Evolutionary conservation across 768 basidiomycete species (phyloP), one percentile per base, ranked within the genome.

Genomic region (Tylopilus subfusipes): DNA sequence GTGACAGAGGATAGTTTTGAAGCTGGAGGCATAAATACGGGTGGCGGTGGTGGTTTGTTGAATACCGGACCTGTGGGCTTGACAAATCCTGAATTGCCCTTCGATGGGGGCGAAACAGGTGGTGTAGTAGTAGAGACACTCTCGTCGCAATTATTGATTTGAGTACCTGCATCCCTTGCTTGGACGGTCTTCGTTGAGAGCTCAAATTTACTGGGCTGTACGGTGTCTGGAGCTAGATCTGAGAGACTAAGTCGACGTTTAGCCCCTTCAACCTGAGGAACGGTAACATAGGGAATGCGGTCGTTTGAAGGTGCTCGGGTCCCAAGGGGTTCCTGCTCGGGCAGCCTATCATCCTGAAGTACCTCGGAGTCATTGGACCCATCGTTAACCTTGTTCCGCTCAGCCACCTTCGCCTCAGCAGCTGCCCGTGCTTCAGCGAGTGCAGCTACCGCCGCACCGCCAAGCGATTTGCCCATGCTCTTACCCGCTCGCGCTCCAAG

Each of bases 371-470:
- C 60, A 8, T 40, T 39, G 18, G 50, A 45, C 2, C 47, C 53
- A 27, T 75, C 75, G 42, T 81, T 75, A 53, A 77, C 72, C 55
- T 78, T 76, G 63, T 84, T 79, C 53, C 86, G 73, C 65, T 89
- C 80, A 2, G 82, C 86, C 22, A 91, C 76, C 53, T 81, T 78
- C 6, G 82, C 86, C 67, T 90, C 85, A 9, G 88, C 86, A 36
- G 55, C 84, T 72, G 70, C 82, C 66, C 65, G 81, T 14, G 79
- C 88, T 69, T 88, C 84, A 12, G 86, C 87, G 10, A 90, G 76
- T 21, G 83, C 84, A 30, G 64, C 75, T 8, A 76, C 81, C 3
- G 65, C 62, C 5, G 78, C 80, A 40, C 70, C 73, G 47, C 85
- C 84, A 10, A 86, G 64, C 34, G 88, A 86, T 63, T 84, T 88